These are phyloP conservation scores for Dactylonectria macrodidyma DNA, from an alignment of 2,329 filamentous ascomycete genomes.

Conservation along the genomic window DNA sequence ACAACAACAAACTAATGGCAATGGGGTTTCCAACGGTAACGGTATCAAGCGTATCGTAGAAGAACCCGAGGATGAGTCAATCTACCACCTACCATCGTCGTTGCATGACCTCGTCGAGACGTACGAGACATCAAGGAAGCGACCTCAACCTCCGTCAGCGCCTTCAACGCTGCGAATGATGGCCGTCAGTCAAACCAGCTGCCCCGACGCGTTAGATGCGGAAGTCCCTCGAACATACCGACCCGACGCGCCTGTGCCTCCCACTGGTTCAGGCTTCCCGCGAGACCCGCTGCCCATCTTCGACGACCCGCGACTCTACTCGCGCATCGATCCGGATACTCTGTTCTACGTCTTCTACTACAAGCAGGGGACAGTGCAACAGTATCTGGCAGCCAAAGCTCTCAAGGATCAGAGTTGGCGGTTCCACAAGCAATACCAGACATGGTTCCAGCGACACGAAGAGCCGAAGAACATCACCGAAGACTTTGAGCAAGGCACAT, in stretches of 20 bases:
- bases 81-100: slow-evolving; percentile 92
- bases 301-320: slow-evolving; percentile 90
- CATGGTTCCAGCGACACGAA: slow-evolving; percentile 98
- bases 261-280: slow-evolving; percentile 86
- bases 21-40: slow-evolving; percentile 65
- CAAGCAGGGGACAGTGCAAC: slow-evolving; percentile 94
- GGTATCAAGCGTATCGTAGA: slow-evolving; percentile 63
- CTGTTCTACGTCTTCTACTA: slow-evolving; percentile 99
- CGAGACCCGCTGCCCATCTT: slow-evolving; percentile 94
- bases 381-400: slow-evolving; percentile 96
- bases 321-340: slow-evolving; percentile 92
- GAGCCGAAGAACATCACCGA: slow-evolving; percentile 99
- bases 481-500: slow-evolving; percentile 98
- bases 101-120: slow-evolving; percentile 92
- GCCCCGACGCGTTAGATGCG: slow-evolving; percentile 83
- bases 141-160: slow-evolving; percentile 72
- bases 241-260: slow-evolving; percentile 83
- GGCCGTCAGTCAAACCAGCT: slow-evolving; percentile 79
- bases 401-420: slow-evolving; percentile 98
- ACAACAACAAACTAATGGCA: slow-evolving; percentile 65
- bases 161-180: slow-evolving; percentile 82
- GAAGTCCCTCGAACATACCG: slow-evolving; percentile 88
- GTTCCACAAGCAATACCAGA: slow-evolving; percentile 99
- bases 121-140: slow-evolving; percentile 86
- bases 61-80: slow-evolving; percentile 78